A percentile compares a stretch with the other conserved stretches of the same genome.
Conservation (phyloP, 345 rosid species). For the Passiflora organensis region DNA sequence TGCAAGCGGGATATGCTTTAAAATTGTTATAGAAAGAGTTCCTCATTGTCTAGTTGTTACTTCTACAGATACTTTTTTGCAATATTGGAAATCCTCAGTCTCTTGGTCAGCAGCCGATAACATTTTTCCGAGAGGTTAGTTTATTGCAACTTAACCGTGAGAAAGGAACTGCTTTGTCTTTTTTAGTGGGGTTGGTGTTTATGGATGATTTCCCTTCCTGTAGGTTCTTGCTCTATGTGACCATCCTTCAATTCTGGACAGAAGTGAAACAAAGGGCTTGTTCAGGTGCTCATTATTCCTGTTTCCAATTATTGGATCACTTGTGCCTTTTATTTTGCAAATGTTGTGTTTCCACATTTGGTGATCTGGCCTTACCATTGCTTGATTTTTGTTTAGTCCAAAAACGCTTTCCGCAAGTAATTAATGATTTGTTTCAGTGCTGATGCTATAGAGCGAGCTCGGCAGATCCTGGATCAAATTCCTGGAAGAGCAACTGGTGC, state of each 20-base stretch:
- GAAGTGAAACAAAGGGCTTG: constrained; percentile 77
- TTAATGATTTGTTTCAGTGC: constrained; percentile 47
- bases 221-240: constrained; percentile 94
- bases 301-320: background rate
- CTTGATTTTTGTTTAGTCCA: too few species aligned
- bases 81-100: constrained; percentile 97
- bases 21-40: background rate
- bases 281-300: constrained; percentile 56
- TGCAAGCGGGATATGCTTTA: background rate
- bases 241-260: constrained; percentile 80
- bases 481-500: constrained; percentile 98
- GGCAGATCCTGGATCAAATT: constrained; percentile 91
- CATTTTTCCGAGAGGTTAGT: constrained; percentile 90
- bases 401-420: too few species aligned
- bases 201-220: constrained; percentile 12
- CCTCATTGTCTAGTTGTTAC: background rate
- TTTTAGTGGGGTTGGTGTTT: constrained; percentile 9
- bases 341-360: too few species aligned
- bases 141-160: constrained; percentile 1
- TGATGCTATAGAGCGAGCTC: constrained; percentile 79
- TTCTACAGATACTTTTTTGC: constrained; percentile 70
- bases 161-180: background rate
- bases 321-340: background rate
- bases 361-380: too few species aligned
- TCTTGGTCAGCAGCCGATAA: constrained; percentile 87